phyloP scores from a whole-genome alignment of 1,139 yeast genomes.

The Suhomyces atakaporum region DNA sequence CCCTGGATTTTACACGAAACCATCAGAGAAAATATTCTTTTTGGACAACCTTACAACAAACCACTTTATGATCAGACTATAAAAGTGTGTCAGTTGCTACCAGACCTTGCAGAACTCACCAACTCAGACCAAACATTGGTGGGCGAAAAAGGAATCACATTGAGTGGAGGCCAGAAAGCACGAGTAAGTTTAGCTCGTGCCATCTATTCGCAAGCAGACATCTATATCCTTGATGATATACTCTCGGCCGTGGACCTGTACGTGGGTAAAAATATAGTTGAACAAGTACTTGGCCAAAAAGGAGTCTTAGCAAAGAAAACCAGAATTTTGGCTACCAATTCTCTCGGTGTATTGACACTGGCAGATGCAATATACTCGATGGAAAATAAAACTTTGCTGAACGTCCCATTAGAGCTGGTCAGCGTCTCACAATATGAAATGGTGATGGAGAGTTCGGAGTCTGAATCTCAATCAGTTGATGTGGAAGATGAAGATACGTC shows the following conservation, averaged over 20 bases:
- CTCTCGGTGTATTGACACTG: slow-evolving; percentile 67
- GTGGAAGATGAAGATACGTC: no score
- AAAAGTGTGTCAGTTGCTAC: slow-evolving; percentile 64
- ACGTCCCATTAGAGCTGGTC: no score
- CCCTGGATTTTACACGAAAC: slow-evolving; percentile 91
- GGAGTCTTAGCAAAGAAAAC: slow-evolving; percentile 60
- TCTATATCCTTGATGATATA: slow-evolving; percentile 24
- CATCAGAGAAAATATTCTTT: slow-evolving; percentile 69
- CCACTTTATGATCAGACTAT: slow-evolving; percentile 71
- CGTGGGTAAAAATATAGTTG: slow-evolving; percentile 81
- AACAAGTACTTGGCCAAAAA: no score
- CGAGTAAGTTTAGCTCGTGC: slow-evolving; percentile 28
- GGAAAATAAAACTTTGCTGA: no score
- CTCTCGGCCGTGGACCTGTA: slow-evolving; percentile 39
- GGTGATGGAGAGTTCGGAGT: no score
- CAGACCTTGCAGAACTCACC: slow-evolving; percentile 62
- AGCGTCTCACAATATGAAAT: no score
- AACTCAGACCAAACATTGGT: slow-evolving; percentile 25
- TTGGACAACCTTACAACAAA: slow-evolving; percentile 69
- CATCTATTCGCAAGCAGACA: slow-evolving; percentile 24
- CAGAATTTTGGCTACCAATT: slow-evolving; percentile 82
- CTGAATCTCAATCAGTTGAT: no score
- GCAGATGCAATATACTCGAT: no score
- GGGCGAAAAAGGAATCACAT: slow-evolving; percentile 29
- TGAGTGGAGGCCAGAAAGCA: slow-evolving; percentile 29